Conservation (phyloP, 2,329 filamentous ascomycete species). For the Ascomycota sp. region DNA sequence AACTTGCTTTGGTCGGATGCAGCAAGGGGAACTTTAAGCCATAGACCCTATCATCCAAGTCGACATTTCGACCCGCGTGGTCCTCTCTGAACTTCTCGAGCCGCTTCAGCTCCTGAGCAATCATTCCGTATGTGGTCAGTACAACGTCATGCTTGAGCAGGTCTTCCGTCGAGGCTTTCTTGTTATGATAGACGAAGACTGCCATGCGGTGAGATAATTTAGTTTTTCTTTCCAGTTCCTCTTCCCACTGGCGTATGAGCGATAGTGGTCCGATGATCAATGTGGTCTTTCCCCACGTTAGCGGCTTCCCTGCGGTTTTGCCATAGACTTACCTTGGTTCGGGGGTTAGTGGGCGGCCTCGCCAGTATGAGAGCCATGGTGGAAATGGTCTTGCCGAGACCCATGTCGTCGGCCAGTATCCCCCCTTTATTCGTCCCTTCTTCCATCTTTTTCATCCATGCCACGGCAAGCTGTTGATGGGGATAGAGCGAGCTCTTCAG, state of each 20-base stretch:
- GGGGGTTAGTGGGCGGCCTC: constrained; percentile 28
- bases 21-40: constrained; percentile 30
- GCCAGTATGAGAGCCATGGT: constrained; percentile 55
- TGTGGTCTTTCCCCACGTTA: constrained; percentile 38
- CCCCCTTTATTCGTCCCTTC: constrained; percentile 60
- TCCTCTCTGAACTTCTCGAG: constrained; percentile 29
- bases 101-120: constrained; percentile 39
- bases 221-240: constrained; percentile 53
- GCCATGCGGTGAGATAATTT: constrained; percentile 33
- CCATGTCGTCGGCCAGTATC: constrained; percentile 85
- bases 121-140: constrained; percentile 68
- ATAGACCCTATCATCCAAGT: constrained; percentile 15
- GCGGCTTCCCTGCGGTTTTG: constrained; percentile 4
- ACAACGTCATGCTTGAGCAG: constrained; percentile 53
- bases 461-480: constrained; percentile 62
- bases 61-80: constrained; percentile 16
- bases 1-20: constrained; percentile 35
- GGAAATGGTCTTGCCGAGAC: constrained; percentile 73
- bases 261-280: constrained; percentile 64
- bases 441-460: constrained; percentile 71
- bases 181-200: constrained; percentile 49
- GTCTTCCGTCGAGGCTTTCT: constrained; percentile 35
- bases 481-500: constrained; percentile 50
- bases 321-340: constrained; percentile 13
- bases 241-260: constrained; percentile 63